A percentile compares a stretch with the other conserved stretches of the same genome.
Conservation (phyloP, 768 basidiomycete species). For the Dioszegia hungarica region DNA sequence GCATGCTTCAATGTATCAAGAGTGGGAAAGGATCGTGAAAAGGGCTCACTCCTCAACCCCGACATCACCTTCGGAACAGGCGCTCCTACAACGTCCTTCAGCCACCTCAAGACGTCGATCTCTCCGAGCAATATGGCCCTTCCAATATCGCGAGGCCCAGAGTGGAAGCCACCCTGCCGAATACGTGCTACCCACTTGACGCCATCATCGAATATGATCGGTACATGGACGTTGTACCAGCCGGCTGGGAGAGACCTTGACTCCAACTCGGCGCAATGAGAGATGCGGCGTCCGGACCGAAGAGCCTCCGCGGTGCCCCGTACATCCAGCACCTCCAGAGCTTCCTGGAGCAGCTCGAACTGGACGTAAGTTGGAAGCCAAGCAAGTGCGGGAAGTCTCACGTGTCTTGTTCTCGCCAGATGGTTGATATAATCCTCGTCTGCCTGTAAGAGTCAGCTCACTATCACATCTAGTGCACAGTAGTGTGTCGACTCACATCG, state of each 20-base stretch:
- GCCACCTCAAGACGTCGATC: neutral
- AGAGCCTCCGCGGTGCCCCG: neutral
- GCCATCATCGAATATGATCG: conserved; percentile 6
- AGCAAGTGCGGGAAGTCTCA: too few species aligned
- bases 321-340: neutral
- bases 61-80: neutral
- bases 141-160: neutral
- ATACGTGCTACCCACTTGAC: conserved; percentile 1
- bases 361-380: too few species aligned
- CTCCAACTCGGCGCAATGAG: neutral
- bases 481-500: neutral
- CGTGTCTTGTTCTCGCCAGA: too few species aligned
- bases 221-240: conserved; percentile 1
- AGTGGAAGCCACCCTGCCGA: neutral
- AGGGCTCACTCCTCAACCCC: too few species aligned
- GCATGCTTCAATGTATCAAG: neutral
- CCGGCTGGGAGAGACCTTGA: neutral
- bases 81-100: neutral
- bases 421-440: neutral
- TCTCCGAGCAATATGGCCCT: neutral
- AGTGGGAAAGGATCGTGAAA: too few species aligned
- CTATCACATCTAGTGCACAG: neutral
- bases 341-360: too few species aligned
- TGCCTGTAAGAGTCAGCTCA: neutral
- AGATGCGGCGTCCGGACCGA: neutral